Evolutionary conservation across 176 grass and related monocot genomes (phyloP).

Genomic region (Saccharum spontaneum): DNA sequence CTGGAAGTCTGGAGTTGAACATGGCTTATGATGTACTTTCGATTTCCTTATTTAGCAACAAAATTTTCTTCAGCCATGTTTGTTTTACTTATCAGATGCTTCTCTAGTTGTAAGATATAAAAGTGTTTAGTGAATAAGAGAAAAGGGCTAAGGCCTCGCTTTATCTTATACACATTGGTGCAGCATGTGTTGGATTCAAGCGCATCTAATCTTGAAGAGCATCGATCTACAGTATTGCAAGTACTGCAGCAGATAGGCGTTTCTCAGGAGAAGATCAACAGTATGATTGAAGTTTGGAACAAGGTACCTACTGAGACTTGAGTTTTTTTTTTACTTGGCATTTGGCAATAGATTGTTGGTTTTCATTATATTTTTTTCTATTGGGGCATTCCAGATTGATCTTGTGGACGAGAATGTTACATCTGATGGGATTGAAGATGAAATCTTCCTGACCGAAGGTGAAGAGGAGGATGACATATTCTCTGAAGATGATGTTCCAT

Average conservation of each 20-base stretch:
- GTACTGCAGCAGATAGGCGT: conserved; percentile 92
- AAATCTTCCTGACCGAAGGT: conserved; percentile 42
- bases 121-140: not conserved
- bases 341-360: conserved; percentile 15
- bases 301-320: conserved; percentile 51
- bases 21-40: conserved; percentile 23
- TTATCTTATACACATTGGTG: conserved; percentile 35
- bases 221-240: conserved; percentile 79
- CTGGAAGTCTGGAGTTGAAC: conserved; percentile 1
- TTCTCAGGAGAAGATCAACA: conserved; percentile 75
- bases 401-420: conserved; percentile 48
- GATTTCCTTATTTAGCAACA: conserved; percentile 8
- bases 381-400: conserved; percentile 61
- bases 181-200: conserved; percentile 95
- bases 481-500: conserved; percentile 47
- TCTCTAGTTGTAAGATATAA: conserved; percentile 20
- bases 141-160: not conserved
- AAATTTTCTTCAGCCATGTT: conserved; percentile 8
- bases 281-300: conserved; percentile 99
- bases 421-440: conserved; percentile 45
- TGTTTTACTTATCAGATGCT: conserved; percentile 14
- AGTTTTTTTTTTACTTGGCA: conserved; percentile 35
- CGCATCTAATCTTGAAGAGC: conserved; percentile 73
- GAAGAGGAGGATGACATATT: conserved; percentile 48
- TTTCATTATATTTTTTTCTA: conserved; percentile 5